Percentiles rank a stretch among this genome's conserved stretches.
phyloP scores from a whole-genome alignment of 2,329 filamentous ascomycete genomes.

The Sclerotinia trifoliorum region DNA sequence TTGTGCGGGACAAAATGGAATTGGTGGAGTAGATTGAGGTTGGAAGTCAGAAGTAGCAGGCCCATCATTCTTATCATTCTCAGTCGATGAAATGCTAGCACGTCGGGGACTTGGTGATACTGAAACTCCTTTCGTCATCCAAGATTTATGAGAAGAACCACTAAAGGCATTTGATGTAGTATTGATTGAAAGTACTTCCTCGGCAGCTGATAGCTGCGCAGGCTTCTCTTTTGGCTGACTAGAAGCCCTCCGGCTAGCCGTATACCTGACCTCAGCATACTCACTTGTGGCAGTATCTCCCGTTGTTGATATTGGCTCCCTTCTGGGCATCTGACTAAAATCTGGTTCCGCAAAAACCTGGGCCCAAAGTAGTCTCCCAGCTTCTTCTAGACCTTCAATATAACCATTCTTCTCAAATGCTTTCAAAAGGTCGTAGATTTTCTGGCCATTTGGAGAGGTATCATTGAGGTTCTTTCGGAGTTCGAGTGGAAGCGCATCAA shows the following conservation, averaged over 20 bases:
- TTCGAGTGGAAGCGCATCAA: slow-evolving; percentile 11
- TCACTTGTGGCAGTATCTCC: not conserved
- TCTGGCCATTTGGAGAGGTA: slow-evolving; percentile 15
- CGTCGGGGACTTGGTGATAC: slow-evolving; percentile 3
- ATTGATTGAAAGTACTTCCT: not conserved
- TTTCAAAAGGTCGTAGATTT: slow-evolving; percentile 20
- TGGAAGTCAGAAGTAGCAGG: not conserved
- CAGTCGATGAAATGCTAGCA: not conserved
- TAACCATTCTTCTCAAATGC: slow-evolving; percentile 15
- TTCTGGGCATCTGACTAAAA: not conserved
- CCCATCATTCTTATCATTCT: not conserved
- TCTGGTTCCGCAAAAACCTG: slow-evolving; percentile 3
- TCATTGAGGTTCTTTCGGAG: slow-evolving; percentile 16
- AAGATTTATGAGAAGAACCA: slow-evolving; percentile 4
- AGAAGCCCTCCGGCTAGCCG: too few relatives aligned
- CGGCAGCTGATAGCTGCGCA: not conserved
- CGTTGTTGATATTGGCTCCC: not conserved
- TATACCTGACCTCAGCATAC: not conserved
- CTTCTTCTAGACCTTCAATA: slow-evolving; percentile 25
- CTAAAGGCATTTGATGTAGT: not conserved
- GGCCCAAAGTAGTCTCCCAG: slow-evolving; percentile 24
- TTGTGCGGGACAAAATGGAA: not conserved
- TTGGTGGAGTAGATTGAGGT: not conserved
- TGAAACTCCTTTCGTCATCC: not conserved
- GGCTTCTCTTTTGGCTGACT: not conserved